Base-by-base conservation (phyloP, 2,329 filamentous ascomycete genomes). In the Fusarium temperatum region DNA sequence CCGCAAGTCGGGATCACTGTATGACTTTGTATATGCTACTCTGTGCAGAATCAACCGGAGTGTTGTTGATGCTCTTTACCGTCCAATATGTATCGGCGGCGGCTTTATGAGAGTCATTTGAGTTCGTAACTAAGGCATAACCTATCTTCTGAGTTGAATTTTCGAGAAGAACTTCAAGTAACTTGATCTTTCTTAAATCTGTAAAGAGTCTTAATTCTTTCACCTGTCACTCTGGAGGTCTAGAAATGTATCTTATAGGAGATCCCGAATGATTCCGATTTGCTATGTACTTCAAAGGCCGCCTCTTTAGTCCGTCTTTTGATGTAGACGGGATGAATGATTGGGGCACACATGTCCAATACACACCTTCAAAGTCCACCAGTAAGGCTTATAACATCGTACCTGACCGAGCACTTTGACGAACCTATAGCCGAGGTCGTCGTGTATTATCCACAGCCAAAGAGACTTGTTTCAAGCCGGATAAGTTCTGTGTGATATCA, bases 1-100 rank as follows among this genome's bases (percentile, higher is more conserved):
- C 70, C 68, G 59, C 17, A 75, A 60, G 59, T 54, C 32, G 44
- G 60, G 59, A 66, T 62, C 44, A 58, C 36, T 59, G 39, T 38
- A 63, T 53, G 44, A 38, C 35, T 38, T 65, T 38, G 41, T 50
- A 55, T 44, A 62, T 64, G 72, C 41, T 24, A 55, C 15, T 30
- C 17, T 50, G 28, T 39, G 32, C 47, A 38, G 64, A 57, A 67
- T 10, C n/a, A 36, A 59, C 28, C 41, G 28, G 41, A n/a, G 45
- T 54, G 32, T 30, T 44, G 14, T 45, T 45, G 24, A 48, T 54
- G 38, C 20, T 32, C 41, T 28, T 39, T 44, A 42, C 32, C 38
- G 18, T 28, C 24, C 36, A 50, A 63, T 28, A 42, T 28, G 30
- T 24, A 30, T 48, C 42, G 41, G 42, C n/a, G 26, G 8, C 30